Percentiles rank a stretch among this genome's conserved stretches.
These are phyloP conservation scores for Neurospora tetrasperma DNA, from an alignment of 495 filamentous ascomycete genomes.

Conservation along the genomic window DNA sequence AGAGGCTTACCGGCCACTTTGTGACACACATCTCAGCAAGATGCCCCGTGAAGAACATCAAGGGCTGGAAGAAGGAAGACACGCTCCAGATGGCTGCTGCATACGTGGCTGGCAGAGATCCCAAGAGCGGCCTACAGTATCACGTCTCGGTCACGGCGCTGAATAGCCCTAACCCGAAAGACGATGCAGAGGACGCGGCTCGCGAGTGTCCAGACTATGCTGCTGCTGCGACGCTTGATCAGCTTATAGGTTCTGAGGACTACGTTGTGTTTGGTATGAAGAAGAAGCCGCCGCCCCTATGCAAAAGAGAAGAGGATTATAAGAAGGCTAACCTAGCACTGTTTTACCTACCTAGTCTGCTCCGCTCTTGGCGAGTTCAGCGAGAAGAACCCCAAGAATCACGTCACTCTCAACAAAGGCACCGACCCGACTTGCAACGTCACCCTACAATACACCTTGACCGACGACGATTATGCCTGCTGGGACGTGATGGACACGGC, in stretches of 20 bases:
- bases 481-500: neutral
- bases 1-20: neutral
- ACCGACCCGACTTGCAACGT: neutral
- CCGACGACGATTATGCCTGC: neutral
- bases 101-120: neutral
- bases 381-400: neutral
- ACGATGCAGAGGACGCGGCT: neutral
- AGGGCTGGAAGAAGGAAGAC: neutral
- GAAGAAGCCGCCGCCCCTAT: neutral
- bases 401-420: neutral
- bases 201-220: neutral
- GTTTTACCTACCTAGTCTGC: neutral
- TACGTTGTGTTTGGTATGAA: neutral
- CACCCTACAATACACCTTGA: neutral
- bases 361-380: neutral
- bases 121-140: neutral
- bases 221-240: neutral
- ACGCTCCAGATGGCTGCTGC: neutral
- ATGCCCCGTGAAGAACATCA: neutral
- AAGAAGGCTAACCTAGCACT: neutral
- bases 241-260: neutral
- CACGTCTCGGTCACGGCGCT: neutral
- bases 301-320: neutral
- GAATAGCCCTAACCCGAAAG: neutral
- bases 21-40: neutral